Percentiles rank a stretch among this genome's conserved stretches.
phyloP scores from a whole-genome alignment of 129 eudicot genomes.

The Silybum marianum region DNA sequence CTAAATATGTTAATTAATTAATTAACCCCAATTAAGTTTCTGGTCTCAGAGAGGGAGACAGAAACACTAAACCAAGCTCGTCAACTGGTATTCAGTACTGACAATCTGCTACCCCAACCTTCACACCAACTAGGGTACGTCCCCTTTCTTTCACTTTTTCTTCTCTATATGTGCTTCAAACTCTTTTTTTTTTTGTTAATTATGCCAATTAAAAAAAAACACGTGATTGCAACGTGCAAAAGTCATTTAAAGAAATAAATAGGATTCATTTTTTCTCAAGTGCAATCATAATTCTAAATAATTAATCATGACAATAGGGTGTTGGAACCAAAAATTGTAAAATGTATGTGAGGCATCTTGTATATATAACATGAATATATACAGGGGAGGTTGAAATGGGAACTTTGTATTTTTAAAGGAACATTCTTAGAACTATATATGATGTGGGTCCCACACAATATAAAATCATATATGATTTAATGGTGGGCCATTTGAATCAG shows the following conservation, averaged over 20 bases:
- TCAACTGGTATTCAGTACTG: conserved; percentile 70
- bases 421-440: no score
- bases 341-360: background rate
- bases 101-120: conserved; percentile 42
- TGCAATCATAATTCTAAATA: background rate
- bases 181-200: background rate
- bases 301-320: background rate
- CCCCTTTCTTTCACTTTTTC: background rate
- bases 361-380: background rate
- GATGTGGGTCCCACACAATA: no score
- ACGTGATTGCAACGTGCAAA: background rate
- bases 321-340: background rate
- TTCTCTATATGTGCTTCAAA: background rate
- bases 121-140: conserved; percentile 53
- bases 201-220: background rate
- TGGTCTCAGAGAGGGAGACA: conserved; percentile 82
- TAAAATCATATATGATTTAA: no score
- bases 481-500: no score
- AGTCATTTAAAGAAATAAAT: background rate
- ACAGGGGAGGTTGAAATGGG: no score
- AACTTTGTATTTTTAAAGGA: no score
- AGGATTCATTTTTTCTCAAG: background rate
- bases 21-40: conserved; percentile 16
- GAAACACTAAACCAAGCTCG: conserved; percentile 92
- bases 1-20: background rate